Base-by-base conservation (phyloP, 2,329 filamentous ascomycete species). In the Fusarium domesticum region DNA sequence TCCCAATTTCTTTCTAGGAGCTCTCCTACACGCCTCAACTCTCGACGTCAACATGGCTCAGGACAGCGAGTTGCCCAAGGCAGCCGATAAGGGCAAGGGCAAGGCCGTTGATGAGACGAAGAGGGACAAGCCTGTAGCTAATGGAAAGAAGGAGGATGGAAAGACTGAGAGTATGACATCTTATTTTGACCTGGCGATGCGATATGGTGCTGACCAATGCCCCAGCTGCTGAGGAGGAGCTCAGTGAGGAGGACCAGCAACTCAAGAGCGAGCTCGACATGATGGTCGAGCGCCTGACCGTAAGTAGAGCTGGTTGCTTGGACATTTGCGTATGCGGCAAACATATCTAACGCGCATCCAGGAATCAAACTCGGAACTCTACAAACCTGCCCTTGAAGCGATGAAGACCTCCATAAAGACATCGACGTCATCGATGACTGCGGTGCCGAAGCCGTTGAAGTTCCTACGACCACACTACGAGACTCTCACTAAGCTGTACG, bases 321-420 rank as follows among this genome's bases (percentile, higher is more conserved):
- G 4, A 8, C 14, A 28, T 4, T 8, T 17, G 17, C n/a, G n/a
- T n/a, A n/a, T n/a, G n/a, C n/a, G 35, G 15, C 20, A 14, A n/a
- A 15, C 35, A 43, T 37, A 19, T 38, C 50, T 63, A 43, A 59
- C 52, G 18, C 10, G 34, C 35, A 18, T 48, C 3, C 62, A 95
- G 89, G 93, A 97, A 74, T 78, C 85, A 56, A 87, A 97, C 71
- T 78, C 80, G 56, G 84, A 83, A 47, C 85, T 97, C 58, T 96
- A 97, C 76, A 92, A 91, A 68, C 82, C 91, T 47, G 87, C 93
- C 42, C 77, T 98, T 57, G 91, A 97, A 70, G 87, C 90, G 57
- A 96, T 98, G 83, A 97, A 96, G 76, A 89, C 85, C 63, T 95
- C 89, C 65, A 98, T 98, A 77, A 97, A 96, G 77, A 98, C 93